These are phyloP conservation scores for Isoetes engelmannii DNA, from an alignment of 83 land plant species.

Conservation along the genomic window DNA sequence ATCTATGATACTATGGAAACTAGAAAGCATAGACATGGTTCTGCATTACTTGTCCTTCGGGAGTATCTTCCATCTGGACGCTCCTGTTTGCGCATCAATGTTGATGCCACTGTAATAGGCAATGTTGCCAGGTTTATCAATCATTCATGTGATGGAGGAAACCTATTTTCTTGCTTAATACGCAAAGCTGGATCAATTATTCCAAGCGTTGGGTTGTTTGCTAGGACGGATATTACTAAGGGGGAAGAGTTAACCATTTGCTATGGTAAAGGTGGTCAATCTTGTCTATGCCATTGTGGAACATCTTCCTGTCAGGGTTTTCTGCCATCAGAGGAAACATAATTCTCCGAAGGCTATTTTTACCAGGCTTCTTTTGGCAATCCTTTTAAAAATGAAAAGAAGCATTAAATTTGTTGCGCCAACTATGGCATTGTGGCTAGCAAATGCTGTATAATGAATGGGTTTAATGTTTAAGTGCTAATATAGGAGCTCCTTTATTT, in stretches of 20 bases:
- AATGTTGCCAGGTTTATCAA: conserved; percentile 86
- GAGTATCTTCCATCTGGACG: conserved; percentile 85
- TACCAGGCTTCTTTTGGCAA: too few relatives aligned
- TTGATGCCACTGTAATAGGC: conserved; percentile 82
- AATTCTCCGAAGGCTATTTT: neutral
- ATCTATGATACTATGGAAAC: conserved; percentile 42
- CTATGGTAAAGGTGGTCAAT: conserved; percentile 49
- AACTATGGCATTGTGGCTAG: too few relatives aligned
- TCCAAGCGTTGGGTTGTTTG: conserved; percentile 75
- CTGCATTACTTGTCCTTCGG: conserved; percentile 69
- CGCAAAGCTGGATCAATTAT: conserved; percentile 60
- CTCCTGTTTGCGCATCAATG: conserved; percentile 69
- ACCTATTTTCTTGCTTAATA: conserved; percentile 45
- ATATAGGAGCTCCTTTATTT: too few relatives aligned
- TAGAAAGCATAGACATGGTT: conserved; percentile 18
- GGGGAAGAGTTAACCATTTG: conserved; percentile 81
- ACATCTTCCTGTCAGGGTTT: conserved; percentile 52
- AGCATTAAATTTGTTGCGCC: too few relatives aligned
- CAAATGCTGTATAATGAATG: too few relatives aligned
- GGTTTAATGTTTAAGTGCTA: too few relatives aligned
- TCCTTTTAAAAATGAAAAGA: too few relatives aligned
- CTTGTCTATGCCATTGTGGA: conserved; percentile 58
- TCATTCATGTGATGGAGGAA: conserved; percentile 94
- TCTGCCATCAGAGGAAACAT: conserved; percentile 74
- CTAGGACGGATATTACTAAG: conserved; percentile 51